Evolutionary conservation across 345 rosid species (phyloP), one percentile per base, ranked within the genome.

Genomic region (Gossypium bickii): DNA sequence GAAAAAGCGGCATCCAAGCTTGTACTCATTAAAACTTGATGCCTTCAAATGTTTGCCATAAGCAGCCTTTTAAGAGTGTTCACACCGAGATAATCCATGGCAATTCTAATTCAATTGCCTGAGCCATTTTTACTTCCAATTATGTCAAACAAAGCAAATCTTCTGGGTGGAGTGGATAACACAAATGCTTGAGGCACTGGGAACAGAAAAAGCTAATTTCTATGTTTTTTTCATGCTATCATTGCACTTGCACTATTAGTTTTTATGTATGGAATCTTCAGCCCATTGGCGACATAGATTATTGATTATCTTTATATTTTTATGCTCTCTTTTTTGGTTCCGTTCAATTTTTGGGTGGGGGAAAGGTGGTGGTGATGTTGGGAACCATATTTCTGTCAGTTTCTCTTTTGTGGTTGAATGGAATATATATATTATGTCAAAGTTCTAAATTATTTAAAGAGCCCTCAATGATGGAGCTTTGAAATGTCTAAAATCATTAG

Each of bases 181-280:
- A 52, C 77, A 47, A 27, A 57, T 69, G 66, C 67, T 71, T 66
- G 48, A 48, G 56, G 58, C 67, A 59, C 43, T 58, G 24, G 52
- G 59, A 48, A 67, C 22, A 48, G 57, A 74, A 18, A 18, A 20
- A 58, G 70, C n/a, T 78, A 65, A 83, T 71, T 49, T 82, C 51
- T 27, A 48, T 43, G 41, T 56, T 73, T 56, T 73, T 47, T 71
- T 45, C 76, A 24, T 70, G 24, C 55, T 34, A 65, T 58, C 57
- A 51, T 45, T 55, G 59, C 22, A 55, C 12, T 55, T 76, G 83
- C 73, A 76, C 71, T 66, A 49, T 58, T 78, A 77, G 78, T 64
- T 45, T 34, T 43, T 24, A 48, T 24, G 56, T 67, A 48, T 24
- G 71, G 71, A 67, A 51, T 70, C 70, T 63, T 65, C 27, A 56